Base-by-base conservation (phyloP, 306 rosid species). In the Castanopsis chinensis region DNA sequence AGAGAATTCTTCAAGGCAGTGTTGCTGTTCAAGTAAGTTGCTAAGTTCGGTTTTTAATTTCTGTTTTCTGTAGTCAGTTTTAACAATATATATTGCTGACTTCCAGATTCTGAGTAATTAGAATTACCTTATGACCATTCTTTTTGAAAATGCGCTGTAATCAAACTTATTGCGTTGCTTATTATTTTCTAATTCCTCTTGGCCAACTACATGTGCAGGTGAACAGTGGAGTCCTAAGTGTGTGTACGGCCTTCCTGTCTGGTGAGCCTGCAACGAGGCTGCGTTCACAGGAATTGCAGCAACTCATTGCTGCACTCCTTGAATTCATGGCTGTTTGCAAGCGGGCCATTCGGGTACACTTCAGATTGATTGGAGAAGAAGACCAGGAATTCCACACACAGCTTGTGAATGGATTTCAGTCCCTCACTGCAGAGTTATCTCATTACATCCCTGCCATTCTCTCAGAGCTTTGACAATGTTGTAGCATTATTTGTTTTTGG, bases 271-370 rank as follows among this genome's bases (percentile, higher is more conserved):
- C 99, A 0, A 95, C 99, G 0, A 87, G 99, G 88, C 74, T 95
- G 84, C 92, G 99, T 41, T 91, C 99, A 0, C 99, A 95, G 84
- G 99, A 92, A 89, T 83, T 95, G 69, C 99, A 95, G 88, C 99
- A 95, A 81, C 99, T 95, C 37, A 95, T 95, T 19, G 99, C 99
- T 5, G 99, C 99, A 0, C 98, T 95, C 54, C 99, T 95, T 9
- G 99, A 95, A 83, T 95, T 95, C 78, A 95, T 95, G 99, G 99
- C 99, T 2, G 99, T 95, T 17, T 95, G 99, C 86, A 95, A 95
- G 81, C 99, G 99, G 10, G 99, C 99, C 18, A 95, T 95, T 77
- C 90, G 99, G 1, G 98, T 95, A 17, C 99, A 95, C 82, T 86
- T 91, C 83, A 88, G 99, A 80, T 76, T 95, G 81, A 95, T 95